These are phyloP conservation scores for Oryza longistaminata DNA, from an alignment of 176 grass and related monocot genomes.

Conservation along the genomic window DNA sequence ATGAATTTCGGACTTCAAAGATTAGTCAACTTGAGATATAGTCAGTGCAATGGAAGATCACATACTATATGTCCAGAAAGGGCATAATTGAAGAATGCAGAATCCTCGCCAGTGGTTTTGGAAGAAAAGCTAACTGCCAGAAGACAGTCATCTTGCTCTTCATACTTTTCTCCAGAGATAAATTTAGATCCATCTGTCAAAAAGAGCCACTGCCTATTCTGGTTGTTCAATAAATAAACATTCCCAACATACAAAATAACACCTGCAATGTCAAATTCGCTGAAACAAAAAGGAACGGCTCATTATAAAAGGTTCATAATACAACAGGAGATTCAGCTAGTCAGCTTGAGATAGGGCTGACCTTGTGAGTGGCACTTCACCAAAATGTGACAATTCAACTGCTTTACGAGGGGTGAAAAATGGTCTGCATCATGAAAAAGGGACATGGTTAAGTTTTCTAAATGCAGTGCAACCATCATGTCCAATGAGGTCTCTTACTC, in stretches of 20 bases:
- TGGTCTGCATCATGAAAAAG: conserved; percentile 45
- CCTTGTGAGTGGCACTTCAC: conserved; percentile 80
- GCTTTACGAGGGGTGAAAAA: conserved; percentile 81
- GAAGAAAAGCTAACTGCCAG: conserved; percentile 77
- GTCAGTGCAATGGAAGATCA: conserved; percentile 8
- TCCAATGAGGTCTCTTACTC: conserved; percentile 58
- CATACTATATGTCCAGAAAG: conserved; percentile 75
- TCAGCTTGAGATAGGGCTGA: conserved; percentile 37
- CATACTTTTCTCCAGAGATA: conserved; percentile 35
- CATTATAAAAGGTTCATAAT: conserved; percentile 13
- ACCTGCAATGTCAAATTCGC: conserved; percentile 92
- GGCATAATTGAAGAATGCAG: conserved; percentile 59
- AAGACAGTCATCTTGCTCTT: conserved; percentile 57
- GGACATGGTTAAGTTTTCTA: conserved; percentile 11
- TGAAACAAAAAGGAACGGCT: conserved; percentile 46
- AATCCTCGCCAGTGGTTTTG: conserved; percentile 47
- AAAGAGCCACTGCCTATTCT: conserved; percentile 95
- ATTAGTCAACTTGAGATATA: conserved; percentile 23
- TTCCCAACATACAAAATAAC: conserved; percentile 74
- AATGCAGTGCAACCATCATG: not conserved
- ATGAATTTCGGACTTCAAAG: conserved; percentile 4
- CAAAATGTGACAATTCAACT: conserved; percentile 70
- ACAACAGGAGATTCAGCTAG: conserved; percentile 3
- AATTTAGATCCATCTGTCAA: conserved; percentile 72
- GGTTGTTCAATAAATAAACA: conserved; percentile 58